Evolutionary conservation across 2,329 filamentous ascomycete species (phyloP), one percentile per base, ranked within the genome.

Genomic region (Neodidymelliopsis sp.): DNA sequence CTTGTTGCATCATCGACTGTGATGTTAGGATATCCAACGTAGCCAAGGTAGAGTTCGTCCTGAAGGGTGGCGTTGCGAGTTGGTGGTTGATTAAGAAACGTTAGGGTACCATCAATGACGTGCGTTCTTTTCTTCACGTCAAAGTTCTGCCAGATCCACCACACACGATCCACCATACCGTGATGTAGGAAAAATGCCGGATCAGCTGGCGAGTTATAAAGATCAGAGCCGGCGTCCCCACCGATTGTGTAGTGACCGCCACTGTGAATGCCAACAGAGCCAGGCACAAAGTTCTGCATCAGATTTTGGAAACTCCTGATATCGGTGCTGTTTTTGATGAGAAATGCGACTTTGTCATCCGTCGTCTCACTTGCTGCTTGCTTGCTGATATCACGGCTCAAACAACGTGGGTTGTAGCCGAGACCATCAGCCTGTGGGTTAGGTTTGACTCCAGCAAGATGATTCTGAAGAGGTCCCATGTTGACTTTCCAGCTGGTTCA

Each of bases 71-170:
- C 74, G 44, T 78, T 75, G 6, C 74, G 50, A 28, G 73, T 76
- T 2, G 75, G 69, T 2, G 78, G 77, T 3, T 49, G 36, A 39
- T 77, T 76, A 39, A 74, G 64, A 12, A 79, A 70, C 1, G 77
- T 80, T 8, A 69, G 69, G 8, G 77, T 79, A 2, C 75, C 78
- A 6, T 61, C 65, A 52, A 81, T 72, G 11, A 62, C 64, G 40
- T 67, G 61, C 36, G 67, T 66, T 11, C 77, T 65, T 6, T 65
- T 64, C 37, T 63, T 49, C 28, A 69, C 53, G 40, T 79, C 69
- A 25, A 73, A 61, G 47, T 75, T 77, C 63, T 81, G 78, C 79
- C 78, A 81, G 11, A 75, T 77, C 76, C 75, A 79, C 69, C 72
- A 81, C 3, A 72, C 58, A 5, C 77, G 72, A 59, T 81, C 79